Percentiles rank a stretch among this genome's conserved stretches.
Evolutionary conservation across 129 eudicot genomes (phyloP).

Genomic region (Escallonia rubra): DNA sequence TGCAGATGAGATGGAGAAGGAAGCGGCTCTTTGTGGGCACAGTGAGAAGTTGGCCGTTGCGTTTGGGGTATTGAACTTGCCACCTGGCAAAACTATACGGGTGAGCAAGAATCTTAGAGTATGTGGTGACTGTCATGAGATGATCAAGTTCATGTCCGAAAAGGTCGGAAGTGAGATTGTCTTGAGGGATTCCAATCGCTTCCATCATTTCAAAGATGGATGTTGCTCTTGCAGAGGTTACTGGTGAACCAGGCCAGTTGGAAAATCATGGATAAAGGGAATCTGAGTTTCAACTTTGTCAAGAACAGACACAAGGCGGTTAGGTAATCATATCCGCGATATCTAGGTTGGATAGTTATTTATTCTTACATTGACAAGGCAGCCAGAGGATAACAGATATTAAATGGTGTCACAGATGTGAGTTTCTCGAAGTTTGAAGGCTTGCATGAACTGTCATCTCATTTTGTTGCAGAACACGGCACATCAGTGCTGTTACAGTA

Average conservation of each 20-base stretch:
- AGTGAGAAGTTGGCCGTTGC: conserved; percentile 64
- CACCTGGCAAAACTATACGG: conserved; percentile 48
- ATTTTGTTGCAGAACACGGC: too few relatives aligned
- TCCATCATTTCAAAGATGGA: conserved; percentile 76
- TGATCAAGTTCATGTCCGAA: conserved; percentile 61
- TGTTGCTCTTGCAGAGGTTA: conserved; percentile 67
- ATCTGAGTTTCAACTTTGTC: too few relatives aligned
- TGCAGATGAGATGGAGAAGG: conserved; percentile 44
- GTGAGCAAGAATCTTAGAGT: conserved; percentile 53
- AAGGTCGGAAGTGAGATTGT: conserved; percentile 46
- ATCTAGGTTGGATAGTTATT: too few relatives aligned
- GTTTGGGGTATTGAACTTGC: conserved; percentile 48
- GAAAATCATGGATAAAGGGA: too few relatives aligned
- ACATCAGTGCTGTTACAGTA: too few relatives aligned
- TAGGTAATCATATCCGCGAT: too few relatives aligned
- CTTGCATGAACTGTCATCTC: too few relatives aligned
- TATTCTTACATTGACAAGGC: too few relatives aligned
- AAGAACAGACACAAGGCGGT: too few relatives aligned
- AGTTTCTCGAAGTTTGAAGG: too few relatives aligned
- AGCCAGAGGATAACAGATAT: too few relatives aligned
- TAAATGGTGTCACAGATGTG: too few relatives aligned
- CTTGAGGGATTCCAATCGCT: conserved; percentile 55
- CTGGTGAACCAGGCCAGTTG: conserved; percentile 16
- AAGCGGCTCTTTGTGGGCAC: conserved; percentile 53
- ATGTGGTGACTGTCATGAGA: conserved; percentile 64